Conservation (phyloP, 768 basidiomycete species). For the Cyclocybe aegerita region DNA sequence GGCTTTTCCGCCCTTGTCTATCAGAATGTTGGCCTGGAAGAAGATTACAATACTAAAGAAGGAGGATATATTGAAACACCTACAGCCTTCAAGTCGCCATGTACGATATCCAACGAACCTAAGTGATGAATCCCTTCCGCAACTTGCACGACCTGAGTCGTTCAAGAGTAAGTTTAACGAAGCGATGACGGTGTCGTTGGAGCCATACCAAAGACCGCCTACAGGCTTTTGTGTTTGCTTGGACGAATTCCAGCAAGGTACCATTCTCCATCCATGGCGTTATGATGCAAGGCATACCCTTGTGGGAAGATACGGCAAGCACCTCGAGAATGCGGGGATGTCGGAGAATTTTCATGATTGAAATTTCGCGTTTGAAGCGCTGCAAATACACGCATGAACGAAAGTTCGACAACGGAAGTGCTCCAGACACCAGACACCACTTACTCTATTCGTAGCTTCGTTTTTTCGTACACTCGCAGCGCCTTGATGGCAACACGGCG, state of each 20-base stretch:
- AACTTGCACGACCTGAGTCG: constrained; percentile 23
- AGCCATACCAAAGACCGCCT: constrained; percentile 3
- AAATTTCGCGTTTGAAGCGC: constrained; percentile 8
- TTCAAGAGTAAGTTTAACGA: background rate
- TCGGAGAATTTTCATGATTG: constrained; percentile 10
- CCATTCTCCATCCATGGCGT: constrained; percentile 31
- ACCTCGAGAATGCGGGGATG: constrained; percentile 13
- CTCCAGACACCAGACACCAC: background rate
- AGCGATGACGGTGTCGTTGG: background rate
- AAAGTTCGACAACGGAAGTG: background rate
- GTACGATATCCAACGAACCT: constrained; percentile 27
- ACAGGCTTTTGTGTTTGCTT: background rate
- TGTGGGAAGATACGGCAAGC: constrained; percentile 1
- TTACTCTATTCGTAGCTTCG: background rate
- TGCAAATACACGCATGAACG: background rate
- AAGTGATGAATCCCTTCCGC: constrained; percentile 27
- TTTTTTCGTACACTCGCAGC: constrained; percentile 1
- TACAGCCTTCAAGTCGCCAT: constrained; percentile 41
- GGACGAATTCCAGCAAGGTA: constrained; percentile 17
- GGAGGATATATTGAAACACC: background rate
- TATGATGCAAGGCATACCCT: constrained; percentile 16
- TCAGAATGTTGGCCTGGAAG: constrained; percentile 13
- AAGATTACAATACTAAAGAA: background rate
- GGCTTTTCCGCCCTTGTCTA: constrained; percentile 9
- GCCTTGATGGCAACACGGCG: constrained; percentile 11